Base-by-base conservation (phyloP, 495 filamentous ascomycete genomes). In the Penicillium fimorum region DNA sequence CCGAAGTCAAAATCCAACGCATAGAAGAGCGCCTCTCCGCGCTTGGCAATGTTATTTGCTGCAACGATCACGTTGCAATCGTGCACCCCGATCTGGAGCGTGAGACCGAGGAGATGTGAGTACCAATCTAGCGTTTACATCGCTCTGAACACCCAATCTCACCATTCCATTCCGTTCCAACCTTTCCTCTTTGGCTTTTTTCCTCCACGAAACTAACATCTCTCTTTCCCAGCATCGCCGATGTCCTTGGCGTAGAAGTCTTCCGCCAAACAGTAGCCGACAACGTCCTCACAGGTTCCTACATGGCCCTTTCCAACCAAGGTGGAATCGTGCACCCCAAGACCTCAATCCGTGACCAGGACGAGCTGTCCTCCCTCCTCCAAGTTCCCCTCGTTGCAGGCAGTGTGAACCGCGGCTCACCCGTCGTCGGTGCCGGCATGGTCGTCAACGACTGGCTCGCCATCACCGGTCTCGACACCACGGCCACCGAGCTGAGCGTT, bases 391-490 rank as follows among this genome's bases (percentile, higher is more conserved):
- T 98, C 2, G 94, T 98, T 3, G 94, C 94, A 0, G 94, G 94
- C 30, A 89, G 84, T 65, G 87, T 98, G 20, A 98, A 98, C 74
- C 83, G 94, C 54, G 95, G 94, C 33, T 89, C 84, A 57, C 84
- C 90, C 41, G 92, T 97, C n/a, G 91, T 98, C 30, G 94, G 94
- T 24, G 94, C 94, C 11, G 94, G 94, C 24, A 96, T 97, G 90
- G 94, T 98, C 10, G 94, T 98, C 53, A 98, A 98, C 69, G 94
- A 98, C 78, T 97, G 94, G 94, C 82, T 97, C 74, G 95, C 94
- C 9, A 90, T 98, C n/a, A 95, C 92, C 3, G 91, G 94, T 10
- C 76, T 97, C 44, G 95, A 97, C 68, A 98, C 94, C 13, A 98
- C 94, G 24, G 94, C 94, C 11, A 96, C 94, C 7, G 94, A 98